Conservation (phyloP, 2,329 filamentous ascomycete genomes). For the Xylogone sp. region DNA sequence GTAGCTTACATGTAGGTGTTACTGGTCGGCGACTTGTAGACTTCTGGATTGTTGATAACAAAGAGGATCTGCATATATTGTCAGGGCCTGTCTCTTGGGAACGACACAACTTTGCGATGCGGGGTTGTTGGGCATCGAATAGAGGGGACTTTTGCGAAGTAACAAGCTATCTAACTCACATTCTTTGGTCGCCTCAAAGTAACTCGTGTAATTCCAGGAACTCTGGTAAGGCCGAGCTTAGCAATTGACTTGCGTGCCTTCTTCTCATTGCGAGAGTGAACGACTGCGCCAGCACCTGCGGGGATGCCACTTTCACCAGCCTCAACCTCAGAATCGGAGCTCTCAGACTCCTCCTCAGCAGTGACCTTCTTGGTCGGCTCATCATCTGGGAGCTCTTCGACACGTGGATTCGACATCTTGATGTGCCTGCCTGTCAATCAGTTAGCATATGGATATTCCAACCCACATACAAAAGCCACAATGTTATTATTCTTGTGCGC, state of each 20-base stretch:
- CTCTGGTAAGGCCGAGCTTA: conserved; percentile 95
- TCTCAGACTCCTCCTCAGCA: conserved; percentile 68
- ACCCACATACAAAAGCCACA: neutral
- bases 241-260: conserved; percentile 99
- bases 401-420: conserved; percentile 94
- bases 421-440: conserved; percentile 28
- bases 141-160: too few species aligned
- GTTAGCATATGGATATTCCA: conserved; percentile 19
- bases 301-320: conserved; percentile 62
- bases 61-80: conserved; percentile 75
- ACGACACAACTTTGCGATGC: too few species aligned
- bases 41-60: conserved; percentile 99
- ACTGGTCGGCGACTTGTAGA: conserved; percentile 98
- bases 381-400: conserved; percentile 96
- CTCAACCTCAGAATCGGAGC: conserved; percentile 75
- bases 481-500: neutral
- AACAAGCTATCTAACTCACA: conserved; percentile 57
- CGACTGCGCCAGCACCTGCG: conserved; percentile 80
- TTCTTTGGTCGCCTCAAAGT: conserved; percentile 98
- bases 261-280: conserved; percentile 99
- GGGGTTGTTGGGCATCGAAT: too few species aligned
- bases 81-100: neutral
- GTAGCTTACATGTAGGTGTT: conserved; percentile 96
- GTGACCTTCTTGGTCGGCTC: conserved; percentile 78
- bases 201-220: conserved; percentile 96